These are phyloP conservation scores for Fragaria vesca DNA, from an alignment of 306 rosid species.

Conservation along the genomic window DNA sequence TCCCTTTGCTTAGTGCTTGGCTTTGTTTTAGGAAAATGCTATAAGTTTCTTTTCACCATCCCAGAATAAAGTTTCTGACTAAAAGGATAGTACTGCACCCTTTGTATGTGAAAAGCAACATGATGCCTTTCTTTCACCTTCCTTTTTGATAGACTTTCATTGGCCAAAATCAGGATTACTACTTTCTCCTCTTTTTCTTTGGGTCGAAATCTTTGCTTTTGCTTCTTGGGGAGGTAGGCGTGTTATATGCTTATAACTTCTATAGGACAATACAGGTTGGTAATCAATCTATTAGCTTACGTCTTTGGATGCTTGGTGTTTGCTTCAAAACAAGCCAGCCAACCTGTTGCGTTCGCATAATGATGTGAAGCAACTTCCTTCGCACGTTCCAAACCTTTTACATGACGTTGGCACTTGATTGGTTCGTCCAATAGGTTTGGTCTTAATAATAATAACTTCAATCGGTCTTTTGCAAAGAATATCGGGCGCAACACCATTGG, in stretches of 20 bases:
- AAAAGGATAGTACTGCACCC: background rate
- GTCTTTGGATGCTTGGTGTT: background rate
- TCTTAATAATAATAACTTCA: background rate
- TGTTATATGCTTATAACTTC: background rate
- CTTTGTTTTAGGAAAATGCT: background rate
- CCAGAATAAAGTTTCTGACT: background rate
- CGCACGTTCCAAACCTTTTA: background rate
- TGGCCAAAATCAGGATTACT: background rate
- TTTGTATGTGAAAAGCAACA: background rate
- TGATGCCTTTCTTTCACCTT: background rate
- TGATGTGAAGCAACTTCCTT: background rate
- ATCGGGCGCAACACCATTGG: background rate
- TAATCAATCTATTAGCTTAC: background rate
- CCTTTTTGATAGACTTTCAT: background rate
- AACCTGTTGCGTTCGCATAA: background rate
- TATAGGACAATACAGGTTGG: background rate
- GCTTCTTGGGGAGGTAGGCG: background rate
- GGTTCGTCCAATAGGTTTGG: background rate
- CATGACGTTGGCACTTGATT: background rate
- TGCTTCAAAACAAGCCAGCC: background rate
- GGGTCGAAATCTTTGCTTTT: background rate
- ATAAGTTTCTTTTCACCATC: background rate
- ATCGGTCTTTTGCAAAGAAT: conserved; percentile 5
- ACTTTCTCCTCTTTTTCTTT: background rate
- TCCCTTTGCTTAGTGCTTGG: background rate